These are phyloP conservation scores for Aspergillus incahuasiensis DNA, from an alignment of 495 filamentous ascomycete genomes.

Conservation along the genomic window DNA sequence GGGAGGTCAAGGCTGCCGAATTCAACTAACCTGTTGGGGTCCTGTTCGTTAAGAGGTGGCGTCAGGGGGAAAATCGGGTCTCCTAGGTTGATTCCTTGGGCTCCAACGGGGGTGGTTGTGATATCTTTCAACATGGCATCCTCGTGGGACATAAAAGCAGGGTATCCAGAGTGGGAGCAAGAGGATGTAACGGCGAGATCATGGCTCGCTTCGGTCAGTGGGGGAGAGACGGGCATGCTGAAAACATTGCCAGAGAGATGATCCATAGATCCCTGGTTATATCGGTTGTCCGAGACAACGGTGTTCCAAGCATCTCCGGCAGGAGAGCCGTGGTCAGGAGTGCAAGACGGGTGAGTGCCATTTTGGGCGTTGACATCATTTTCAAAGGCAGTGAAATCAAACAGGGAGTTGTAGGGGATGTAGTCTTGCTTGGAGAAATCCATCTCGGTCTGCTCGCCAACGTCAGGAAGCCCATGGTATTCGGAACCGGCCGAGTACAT, in stretches of 20 bases:
- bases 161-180: slow-evolving; percentile 40
- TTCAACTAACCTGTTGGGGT: slow-evolving; percentile 41
- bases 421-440: slow-evolving; percentile 36
- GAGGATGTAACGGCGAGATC: slow-evolving; percentile 44
- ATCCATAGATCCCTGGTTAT: slow-evolving; percentile 40
- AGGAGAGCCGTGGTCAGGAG: slow-evolving; percentile 41
- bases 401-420: slow-evolving; percentile 33
- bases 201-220: slow-evolving; percentile 44
- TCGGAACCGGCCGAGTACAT: slow-evolving; percentile 42
- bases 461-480: slow-evolving; percentile 37
- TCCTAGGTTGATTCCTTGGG: slow-evolving; percentile 37
- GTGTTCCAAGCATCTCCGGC: slow-evolving; percentile 39
- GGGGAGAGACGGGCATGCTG: slow-evolving; percentile 42
- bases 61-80: slow-evolving; percentile 41
- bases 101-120: slow-evolving; percentile 30
- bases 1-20: neutral
- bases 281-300: slow-evolving; percentile 33
- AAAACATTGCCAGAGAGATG: slow-evolving; percentile 36
- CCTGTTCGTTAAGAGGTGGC: slow-evolving; percentile 40
- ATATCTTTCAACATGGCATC: slow-evolving; percentile 39
- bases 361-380: slow-evolving; percentile 39
- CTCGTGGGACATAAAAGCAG: slow-evolving; percentile 37
- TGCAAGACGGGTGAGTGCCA: slow-evolving; percentile 28
- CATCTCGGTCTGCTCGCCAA: slow-evolving; percentile 39
- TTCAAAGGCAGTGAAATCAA: slow-evolving; percentile 43